Base-by-base conservation (phyloP, 441 rosid genomes). In the Euphorbia celastroides region DNA sequence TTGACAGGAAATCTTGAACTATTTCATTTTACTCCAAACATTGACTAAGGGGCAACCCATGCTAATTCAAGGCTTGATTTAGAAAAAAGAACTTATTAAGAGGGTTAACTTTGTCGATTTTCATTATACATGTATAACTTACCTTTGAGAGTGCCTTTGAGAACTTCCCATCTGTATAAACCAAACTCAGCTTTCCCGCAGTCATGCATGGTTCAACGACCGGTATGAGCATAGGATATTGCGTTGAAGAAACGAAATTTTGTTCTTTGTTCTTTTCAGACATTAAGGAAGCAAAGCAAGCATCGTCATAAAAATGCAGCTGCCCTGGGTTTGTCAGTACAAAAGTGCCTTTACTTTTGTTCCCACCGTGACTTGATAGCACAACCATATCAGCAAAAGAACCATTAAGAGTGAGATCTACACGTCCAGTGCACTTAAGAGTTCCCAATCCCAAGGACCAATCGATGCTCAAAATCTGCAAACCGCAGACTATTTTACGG, bases 261-360 rank as follows among this genome's bases (percentile, higher is more conserved):
- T 76, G 79, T 69, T 76, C 77, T 65, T 77, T 81, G 73, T 84
- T 83, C 66, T 74, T 72, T 66, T 77, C 79, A 30, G 88, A 79
- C 60, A 77, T 65, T 71, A 74, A 71, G 57, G 74, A 57, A 69
- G 79, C 73, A 73, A 84, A 73, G 75, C 68, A 73, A 66, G 72
- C 70, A 72, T 74, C 78, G 65, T 83, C 81, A 55, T 75, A 84
- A 70, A 81, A 75, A 74, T 81, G 80, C 72, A 87, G 80, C 71
- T 83, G 84, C 64, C 92, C 92, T 2, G 89, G 89, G 57, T 77
- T 84, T 73, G 92, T 81, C 83, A 87, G 76, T 57, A 87, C 74
- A 57, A 87, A 74, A 16, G 82, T 65, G 64, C 81, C 83, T 54
- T 70, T 71, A 60, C 56, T 60, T 61, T 70, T 75, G 28, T 71